Evolutionary conservation across 2,329 filamentous ascomycete genomes (phyloP).

Genomic region (Aspergillus sp.): DNA sequence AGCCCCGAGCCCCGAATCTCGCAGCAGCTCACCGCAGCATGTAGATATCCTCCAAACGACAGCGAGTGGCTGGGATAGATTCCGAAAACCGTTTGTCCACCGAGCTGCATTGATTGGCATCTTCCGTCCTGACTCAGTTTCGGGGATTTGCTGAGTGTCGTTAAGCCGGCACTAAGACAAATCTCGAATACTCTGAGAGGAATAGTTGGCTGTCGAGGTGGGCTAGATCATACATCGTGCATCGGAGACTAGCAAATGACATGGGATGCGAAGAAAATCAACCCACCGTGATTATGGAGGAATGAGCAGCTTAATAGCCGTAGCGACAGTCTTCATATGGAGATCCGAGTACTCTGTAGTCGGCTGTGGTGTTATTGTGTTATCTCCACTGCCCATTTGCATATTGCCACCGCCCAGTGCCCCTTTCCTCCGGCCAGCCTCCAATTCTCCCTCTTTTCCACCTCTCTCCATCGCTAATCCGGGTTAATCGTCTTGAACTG

Average conservation of each 20-base stretch:
- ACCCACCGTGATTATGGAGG: not conserved
- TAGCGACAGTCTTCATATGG: too few species aligned
- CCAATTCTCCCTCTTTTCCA: conserved; percentile 5
- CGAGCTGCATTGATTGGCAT: not conserved
- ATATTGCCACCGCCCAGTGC: not conserved
- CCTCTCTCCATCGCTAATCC: conserved; percentile 2
- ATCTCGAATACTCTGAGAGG: not conserved
- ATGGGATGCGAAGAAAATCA: not conserved
- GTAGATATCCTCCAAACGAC: not conserved
- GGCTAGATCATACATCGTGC: too few species aligned
- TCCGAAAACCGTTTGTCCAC: not conserved
- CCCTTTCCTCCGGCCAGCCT: conserved; percentile 7
- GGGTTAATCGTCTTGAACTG: too few species aligned
- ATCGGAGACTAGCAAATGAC: not conserved
- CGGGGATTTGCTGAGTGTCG: not conserved
- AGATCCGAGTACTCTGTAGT: not conserved
- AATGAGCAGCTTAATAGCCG: too few species aligned
- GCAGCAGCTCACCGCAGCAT: not conserved
- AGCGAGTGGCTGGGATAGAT: not conserved
- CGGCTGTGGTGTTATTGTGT: not conserved
- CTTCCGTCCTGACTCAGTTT: not conserved
- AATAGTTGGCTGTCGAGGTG: too few species aligned
- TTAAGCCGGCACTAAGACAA: not conserved
- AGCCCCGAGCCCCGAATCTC: too few species aligned
- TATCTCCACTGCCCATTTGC: not conserved